phyloP scores from a whole-genome alignment of 2,329 filamentous ascomycete species.

The Pseudovirgaria hyperparasitica region DNA sequence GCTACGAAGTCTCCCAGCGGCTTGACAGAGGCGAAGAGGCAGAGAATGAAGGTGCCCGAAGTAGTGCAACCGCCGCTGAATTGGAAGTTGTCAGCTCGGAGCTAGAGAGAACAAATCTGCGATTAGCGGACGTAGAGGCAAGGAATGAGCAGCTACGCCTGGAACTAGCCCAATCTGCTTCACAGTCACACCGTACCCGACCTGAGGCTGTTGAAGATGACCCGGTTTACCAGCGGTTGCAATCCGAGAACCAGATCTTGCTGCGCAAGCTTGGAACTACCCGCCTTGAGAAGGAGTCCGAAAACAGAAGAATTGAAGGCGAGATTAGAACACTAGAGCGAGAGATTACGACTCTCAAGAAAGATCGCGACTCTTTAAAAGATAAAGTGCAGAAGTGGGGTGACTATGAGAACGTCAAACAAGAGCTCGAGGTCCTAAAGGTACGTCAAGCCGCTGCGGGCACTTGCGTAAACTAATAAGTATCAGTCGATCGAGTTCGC shows the following conservation, averaged over 20 bases:
- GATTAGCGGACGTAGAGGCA: slow-evolving; percentile 82
- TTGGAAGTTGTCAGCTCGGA: slow-evolving; percentile 89
- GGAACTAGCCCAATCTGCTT: slow-evolving; percentile 81
- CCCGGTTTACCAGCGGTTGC: slow-evolving; percentile 72
- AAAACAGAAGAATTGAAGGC: slow-evolving; percentile 63
- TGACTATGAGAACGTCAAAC: slow-evolving; percentile 93
- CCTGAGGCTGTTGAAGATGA: slow-evolving; percentile 69
- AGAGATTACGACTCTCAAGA: slow-evolving; percentile 58
- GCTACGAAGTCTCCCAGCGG: slow-evolving; percentile 89
- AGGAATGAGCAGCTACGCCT: slow-evolving; percentile 87
- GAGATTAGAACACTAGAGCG: slow-evolving; percentile 70
- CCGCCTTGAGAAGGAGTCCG: slow-evolving; percentile 70
- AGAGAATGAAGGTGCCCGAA: slow-evolving; percentile 43
- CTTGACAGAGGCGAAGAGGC: slow-evolving; percentile 59
- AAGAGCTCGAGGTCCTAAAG: slow-evolving; percentile 90
- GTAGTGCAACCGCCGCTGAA: slow-evolving; percentile 71
- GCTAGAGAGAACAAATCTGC: slow-evolving; percentile 73
- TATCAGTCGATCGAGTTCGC: slow-evolving; percentile 81
- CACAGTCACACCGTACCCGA: slow-evolving; percentile 48
- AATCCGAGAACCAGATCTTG: slow-evolving; percentile 86
- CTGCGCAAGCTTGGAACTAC: slow-evolving; percentile 76
- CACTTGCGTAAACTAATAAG: background rate
- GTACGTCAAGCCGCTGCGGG: slow-evolving; percentile 19
- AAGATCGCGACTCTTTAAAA: slow-evolving; percentile 70
- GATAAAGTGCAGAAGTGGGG: slow-evolving; percentile 76